Percentiles rank a stretch among this genome's conserved stretches.
Conservation (phyloP, 305 asterid species). For the Fraxinus nigra region DNA sequence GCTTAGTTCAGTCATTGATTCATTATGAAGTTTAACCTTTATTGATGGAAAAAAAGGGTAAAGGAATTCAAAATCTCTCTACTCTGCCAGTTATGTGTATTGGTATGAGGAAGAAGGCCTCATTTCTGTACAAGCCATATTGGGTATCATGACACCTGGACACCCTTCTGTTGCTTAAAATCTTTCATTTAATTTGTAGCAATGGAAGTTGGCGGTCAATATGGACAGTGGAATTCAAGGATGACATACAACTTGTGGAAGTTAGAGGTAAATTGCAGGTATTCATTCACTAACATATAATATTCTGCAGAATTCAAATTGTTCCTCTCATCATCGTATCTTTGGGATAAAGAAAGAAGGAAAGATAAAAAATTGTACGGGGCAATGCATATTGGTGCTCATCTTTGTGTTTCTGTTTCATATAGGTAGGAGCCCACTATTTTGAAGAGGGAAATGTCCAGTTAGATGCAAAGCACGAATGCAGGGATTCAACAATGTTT, state of each 20-base stretch:
- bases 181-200: slow-evolving; percentile 43
- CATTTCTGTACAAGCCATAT: slow-evolving; percentile 16
- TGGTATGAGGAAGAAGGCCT: background rate
- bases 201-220: slow-evolving; percentile 94
- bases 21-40: background rate
- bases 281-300: slow-evolving; percentile 27
- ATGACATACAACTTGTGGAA: slow-evolving; percentile 74
- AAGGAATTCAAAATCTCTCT: background rate
- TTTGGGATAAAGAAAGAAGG: background rate
- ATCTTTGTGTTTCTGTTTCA: slow-evolving; percentile 20
- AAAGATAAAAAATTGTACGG: background rate
- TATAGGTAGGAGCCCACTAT: slow-evolving; percentile 93
- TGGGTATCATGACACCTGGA: slow-evolving; percentile 9
- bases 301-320: slow-evolving; percentile 13
- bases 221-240: slow-evolving; percentile 76
- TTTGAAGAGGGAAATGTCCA: slow-evolving; percentile 99
- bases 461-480: slow-evolving; percentile 78
- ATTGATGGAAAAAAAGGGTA: background rate
- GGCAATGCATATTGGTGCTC: background rate
- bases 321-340: background rate
- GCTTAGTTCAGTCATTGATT: background rate
- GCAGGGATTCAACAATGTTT: slow-evolving; percentile 76
- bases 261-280: slow-evolving; percentile 81
- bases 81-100: background rate
- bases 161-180: slow-evolving; percentile 19